These are phyloP conservation scores for Funneliformis caledonium DNA, from an alignment of 371 early-diverging fungal species.

Conservation along the genomic window DNA sequence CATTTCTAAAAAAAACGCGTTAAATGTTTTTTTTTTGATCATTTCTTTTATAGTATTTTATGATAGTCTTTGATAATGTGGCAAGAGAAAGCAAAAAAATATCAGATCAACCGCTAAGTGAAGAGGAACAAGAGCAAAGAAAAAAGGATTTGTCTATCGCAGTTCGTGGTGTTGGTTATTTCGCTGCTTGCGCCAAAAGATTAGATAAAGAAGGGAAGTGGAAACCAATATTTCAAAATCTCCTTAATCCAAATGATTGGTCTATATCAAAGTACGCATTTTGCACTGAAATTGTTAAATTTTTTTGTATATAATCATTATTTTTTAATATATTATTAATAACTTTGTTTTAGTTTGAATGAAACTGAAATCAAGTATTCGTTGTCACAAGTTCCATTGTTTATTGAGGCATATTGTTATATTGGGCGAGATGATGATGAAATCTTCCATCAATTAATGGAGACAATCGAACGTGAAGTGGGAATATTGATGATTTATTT, in stretches of 20 bases:
- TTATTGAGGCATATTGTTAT: constrained; percentile 65
- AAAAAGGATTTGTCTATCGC: constrained; percentile 63
- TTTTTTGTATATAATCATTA: constrained; percentile 5
- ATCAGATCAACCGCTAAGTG: neutral
- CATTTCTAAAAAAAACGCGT: neutral
- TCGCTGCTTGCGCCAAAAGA: constrained; percentile 64
- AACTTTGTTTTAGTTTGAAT: neutral
- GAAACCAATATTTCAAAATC: constrained; percentile 50
- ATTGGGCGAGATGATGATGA: constrained; percentile 57
- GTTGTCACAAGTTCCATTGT: constrained; percentile 61
- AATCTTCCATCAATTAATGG: constrained; percentile 54
- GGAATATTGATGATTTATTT: constrained; percentile 53
- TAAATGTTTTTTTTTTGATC: neutral
- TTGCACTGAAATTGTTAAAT: neutral
- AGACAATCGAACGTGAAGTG: constrained; percentile 56
- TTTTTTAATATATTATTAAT: constrained; percentile 27
- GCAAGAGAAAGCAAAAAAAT: neutral
- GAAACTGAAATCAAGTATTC: constrained; percentile 50
- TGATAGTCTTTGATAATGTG: constrained; percentile 4
- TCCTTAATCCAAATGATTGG: constrained; percentile 62
- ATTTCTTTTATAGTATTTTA: neutral
- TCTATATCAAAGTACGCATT: constrained; percentile 60
- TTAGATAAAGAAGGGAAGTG: constrained; percentile 54
- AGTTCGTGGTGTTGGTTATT: constrained; percentile 73
- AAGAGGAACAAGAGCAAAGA: neutral